Conservation (phyloP, 345 rosid genomes). For the Lepidium sativum region DNA sequence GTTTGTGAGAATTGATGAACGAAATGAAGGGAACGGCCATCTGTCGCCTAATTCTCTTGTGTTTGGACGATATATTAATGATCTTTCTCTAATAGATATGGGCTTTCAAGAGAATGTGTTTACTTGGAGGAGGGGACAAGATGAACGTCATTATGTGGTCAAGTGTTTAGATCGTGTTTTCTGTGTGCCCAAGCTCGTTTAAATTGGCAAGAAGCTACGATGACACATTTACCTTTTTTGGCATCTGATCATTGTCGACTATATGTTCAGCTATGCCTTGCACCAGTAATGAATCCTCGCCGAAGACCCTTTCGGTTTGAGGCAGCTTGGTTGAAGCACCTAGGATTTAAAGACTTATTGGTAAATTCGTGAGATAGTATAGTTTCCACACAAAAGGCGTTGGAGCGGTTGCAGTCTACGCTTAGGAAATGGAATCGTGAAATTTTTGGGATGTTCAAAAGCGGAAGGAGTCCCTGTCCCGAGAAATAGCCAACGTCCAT, state of each 20-base stretch:
- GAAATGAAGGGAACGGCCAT: neutral
- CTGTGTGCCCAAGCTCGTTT: neutral
- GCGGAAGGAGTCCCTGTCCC: neutral
- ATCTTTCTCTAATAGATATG: neutral
- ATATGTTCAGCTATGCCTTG: neutral
- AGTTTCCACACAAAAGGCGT: neutral
- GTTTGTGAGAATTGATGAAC: neutral
- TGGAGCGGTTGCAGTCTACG: fast-evolving
- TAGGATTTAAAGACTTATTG: neutral
- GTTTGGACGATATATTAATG: neutral
- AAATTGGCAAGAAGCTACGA: neutral
- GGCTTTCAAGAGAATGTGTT: neutral
- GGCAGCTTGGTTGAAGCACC: neutral
- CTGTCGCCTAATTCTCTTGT: neutral
- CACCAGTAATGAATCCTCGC: neutral
- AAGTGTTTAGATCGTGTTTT: neutral
- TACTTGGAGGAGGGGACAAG: neutral
- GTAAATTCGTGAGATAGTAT: neutral
- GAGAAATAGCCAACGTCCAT: neutral
- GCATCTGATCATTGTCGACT: neutral
- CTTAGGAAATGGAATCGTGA: neutral
- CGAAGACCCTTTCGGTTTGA: neutral
- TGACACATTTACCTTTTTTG: neutral
- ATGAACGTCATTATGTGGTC: neutral
- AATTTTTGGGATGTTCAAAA: neutral